A percentile compares a stretch with the other conserved stretches of the same genome.
phyloP scores from a whole-genome alignment of 768 basidiomycete genomes.

The Coprinopsis marcescibilis region DNA sequence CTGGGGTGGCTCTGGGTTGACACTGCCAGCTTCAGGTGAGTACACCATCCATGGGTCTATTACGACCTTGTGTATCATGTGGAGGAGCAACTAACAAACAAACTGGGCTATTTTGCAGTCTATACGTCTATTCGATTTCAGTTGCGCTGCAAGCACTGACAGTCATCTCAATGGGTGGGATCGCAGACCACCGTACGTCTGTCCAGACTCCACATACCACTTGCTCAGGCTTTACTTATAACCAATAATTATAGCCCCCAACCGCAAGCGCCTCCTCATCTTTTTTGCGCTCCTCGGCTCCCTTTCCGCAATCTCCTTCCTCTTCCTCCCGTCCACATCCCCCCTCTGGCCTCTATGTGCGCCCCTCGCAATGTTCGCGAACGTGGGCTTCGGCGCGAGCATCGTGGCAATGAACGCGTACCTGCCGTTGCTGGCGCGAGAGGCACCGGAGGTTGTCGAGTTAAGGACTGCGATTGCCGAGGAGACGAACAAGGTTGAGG shows the following conservation, averaged over 20 bases:
- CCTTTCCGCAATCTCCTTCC: constrained; percentile 59
- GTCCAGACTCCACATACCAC: no score
- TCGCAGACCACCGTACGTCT: constrained; percentile 84
- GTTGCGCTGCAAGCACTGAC: constrained; percentile 90
- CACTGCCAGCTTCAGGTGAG: constrained; percentile 86
- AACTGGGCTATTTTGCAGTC: constrained; percentile 32
- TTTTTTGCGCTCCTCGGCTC: constrained; percentile 72
- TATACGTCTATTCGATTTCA: constrained; percentile 84
- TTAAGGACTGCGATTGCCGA: constrained; percentile 24
- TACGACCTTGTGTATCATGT: no score
- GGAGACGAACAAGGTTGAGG: constrained; percentile 9
- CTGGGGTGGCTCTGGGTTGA: constrained; percentile 86
- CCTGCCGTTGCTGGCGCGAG: constrained; percentile 66
- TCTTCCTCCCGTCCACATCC: constrained; percentile 67
- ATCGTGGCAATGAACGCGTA: constrained; percentile 90
- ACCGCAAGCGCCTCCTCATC: constrained; percentile 75
- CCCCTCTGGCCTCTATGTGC: constrained; percentile 65
- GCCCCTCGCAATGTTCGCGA: constrained; percentile 68
- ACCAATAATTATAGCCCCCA: constrained; percentile 34
- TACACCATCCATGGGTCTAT: no score
- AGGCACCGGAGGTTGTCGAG: constrained; percentile 51
- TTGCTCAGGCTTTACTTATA: background rate
- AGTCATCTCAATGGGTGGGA: constrained; percentile 89
- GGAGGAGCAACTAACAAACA: no score
- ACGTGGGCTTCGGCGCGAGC: constrained; percentile 82